A percentile compares a stretch with the other conserved stretches of the same genome.
Conservation (phyloP, 2,329 filamentous ascomycete species). For the Neurospora sp. region DNA sequence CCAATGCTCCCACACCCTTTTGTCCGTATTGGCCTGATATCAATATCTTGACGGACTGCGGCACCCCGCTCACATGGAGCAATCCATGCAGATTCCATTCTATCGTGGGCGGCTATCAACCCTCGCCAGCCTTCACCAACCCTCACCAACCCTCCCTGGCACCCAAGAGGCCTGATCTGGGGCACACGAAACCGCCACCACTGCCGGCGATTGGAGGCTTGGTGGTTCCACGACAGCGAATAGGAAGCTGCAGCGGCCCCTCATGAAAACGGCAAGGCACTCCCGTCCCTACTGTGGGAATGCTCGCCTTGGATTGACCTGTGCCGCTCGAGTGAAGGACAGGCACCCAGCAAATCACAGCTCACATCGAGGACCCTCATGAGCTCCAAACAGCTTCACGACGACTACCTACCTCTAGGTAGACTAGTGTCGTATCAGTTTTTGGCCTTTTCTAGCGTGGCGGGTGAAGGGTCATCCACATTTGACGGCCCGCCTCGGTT, state of each 20-base stretch:
- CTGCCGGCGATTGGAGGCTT: conserved; percentile 17
- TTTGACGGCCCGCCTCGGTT: neutral
- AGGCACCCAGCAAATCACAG: neutral
- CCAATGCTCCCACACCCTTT: neutral
- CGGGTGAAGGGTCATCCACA: neutral
- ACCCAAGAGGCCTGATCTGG: neutral
- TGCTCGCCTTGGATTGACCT: neutral
- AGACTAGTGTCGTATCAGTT: neutral
- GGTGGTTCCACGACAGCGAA: conserved; percentile 13
- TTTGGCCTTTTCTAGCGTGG: neutral
- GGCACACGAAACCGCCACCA: conserved; percentile 9
- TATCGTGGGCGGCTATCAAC: neutral
- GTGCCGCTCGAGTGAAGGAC: neutral
- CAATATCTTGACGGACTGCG: neutral
- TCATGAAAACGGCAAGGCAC: conserved; percentile 16
- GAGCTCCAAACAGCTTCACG: neutral
- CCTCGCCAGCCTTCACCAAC: neutral
- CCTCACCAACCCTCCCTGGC: neutral
- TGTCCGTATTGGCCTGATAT: neutral
- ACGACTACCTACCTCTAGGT: neutral
- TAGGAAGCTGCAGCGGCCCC: conserved; percentile 9
- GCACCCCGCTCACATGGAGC: neutral
- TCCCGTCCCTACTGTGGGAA: conserved; percentile 7
- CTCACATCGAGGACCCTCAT: neutral
- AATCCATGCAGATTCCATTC: neutral